phyloP scores from a whole-genome alignment of 2,329 filamentous ascomycete genomes.

The Nigrospora sphaerica region DNA sequence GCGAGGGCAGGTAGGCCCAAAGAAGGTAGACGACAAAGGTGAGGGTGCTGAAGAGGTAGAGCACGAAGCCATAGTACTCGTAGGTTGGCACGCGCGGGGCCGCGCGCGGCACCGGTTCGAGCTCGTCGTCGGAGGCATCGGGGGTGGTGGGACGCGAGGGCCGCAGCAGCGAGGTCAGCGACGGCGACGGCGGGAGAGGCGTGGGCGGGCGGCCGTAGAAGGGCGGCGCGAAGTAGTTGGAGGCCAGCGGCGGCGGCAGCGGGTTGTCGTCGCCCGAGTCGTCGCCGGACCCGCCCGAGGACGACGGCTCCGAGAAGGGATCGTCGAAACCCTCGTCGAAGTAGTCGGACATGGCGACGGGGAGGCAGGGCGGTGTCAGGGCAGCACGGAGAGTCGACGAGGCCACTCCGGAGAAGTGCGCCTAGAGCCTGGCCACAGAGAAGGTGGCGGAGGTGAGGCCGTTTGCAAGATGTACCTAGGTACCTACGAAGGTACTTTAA shows the following conservation, averaged over 20 bases:
- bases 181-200: slow-evolving; percentile 85
- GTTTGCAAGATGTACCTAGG: too few species aligned
- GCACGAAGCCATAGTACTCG: slow-evolving; percentile 97
- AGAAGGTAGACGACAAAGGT: slow-evolving; percentile 67
- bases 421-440: too few species aligned
- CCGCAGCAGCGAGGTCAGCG: slow-evolving; percentile 82
- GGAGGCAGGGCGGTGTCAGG: too few species aligned
- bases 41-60: slow-evolving; percentile 83
- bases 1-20: slow-evolving; percentile 88
- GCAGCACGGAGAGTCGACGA: too few species aligned
- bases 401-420: too few species aligned
- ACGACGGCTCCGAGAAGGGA: slow-evolving; percentile 1
- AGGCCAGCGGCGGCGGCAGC: slow-evolving; percentile 37
- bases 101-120: slow-evolving; percentile 71
- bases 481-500: too few species aligned
- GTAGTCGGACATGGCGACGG: slow-evolving; percentile 4
- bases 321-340: slow-evolving; percentile 4
- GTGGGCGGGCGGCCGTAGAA: slow-evolving; percentile 98
- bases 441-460: too few species aligned
- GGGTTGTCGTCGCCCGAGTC: slow-evolving; percentile 21
- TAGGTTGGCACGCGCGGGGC: slow-evolving; percentile 96
- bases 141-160: slow-evolving; percentile 90
- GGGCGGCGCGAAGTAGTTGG: slow-evolving; percentile 64
- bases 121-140: slow-evolving; percentile 83
- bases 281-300: slow-evolving; percentile 14